Conservation (phyloP, 2,329 filamentous ascomycete species). For the Aspergillus sp. region DNA sequence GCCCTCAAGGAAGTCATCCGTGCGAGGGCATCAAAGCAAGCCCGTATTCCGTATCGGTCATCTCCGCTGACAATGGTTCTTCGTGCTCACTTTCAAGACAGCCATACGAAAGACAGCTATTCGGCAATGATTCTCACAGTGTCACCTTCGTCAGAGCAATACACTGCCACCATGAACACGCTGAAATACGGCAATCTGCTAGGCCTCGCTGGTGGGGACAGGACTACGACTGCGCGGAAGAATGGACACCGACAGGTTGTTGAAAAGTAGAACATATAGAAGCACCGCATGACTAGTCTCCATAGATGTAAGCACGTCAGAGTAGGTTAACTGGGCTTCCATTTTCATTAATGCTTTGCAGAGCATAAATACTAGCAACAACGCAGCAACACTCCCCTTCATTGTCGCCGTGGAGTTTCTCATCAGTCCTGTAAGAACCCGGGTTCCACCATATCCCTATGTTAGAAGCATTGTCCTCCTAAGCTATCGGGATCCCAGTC, state of each 20-base stretch:
- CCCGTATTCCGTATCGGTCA: constrained; percentile 41
- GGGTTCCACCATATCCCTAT: no score
- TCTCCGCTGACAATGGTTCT: constrained; percentile 46
- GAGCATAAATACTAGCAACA: no score
- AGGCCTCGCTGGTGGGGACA: constrained; percentile 22
- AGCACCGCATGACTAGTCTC: no score
- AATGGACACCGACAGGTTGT: no score
- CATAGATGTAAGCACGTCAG: no score
- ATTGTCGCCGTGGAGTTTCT: no score
- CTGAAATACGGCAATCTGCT: constrained; percentile 45
- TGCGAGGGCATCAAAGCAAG: constrained; percentile 32
- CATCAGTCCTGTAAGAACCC: no score
- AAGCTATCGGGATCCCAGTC: constrained; percentile 22
- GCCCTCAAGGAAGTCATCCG: constrained; percentile 49
- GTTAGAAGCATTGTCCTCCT: background rate
- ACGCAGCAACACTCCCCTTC: no score
- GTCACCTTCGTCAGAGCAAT: constrained; percentile 36
- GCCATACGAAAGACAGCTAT: constrained; percentile 15
- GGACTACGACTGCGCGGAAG: background rate
- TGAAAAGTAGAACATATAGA: no score
- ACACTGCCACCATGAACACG: constrained; percentile 42
- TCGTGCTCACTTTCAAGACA: constrained; percentile 35
- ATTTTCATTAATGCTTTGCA: no score
- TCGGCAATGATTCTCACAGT: constrained; percentile 42
- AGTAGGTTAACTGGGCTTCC: no score